phyloP scores from a whole-genome alignment of 768 basidiomycete species.

The Rhizopogon sp. region DNA sequence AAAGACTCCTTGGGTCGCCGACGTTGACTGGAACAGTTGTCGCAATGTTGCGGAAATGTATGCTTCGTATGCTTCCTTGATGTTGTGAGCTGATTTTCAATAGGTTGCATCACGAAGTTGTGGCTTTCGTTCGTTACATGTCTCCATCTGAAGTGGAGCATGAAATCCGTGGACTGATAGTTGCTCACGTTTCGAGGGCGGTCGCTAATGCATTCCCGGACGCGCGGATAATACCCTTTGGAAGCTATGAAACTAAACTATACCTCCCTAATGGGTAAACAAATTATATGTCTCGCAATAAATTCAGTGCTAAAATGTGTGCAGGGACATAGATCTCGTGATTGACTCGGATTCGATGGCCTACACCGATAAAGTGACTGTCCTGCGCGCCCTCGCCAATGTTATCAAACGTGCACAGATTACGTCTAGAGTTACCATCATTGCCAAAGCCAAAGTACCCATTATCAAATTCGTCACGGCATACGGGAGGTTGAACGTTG shows the following conservation, averaged over 20 bases:
- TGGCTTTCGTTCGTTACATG: conserved; percentile 82
- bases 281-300: neutral
- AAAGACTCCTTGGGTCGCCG: conserved; percentile 63
- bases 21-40: conserved; percentile 70
- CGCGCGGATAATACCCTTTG: conserved; percentile 81
- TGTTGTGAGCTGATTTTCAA: conserved; percentile 5
- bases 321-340: conserved; percentile 93
- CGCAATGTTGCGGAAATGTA: conserved; percentile 82
- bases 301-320: conserved; percentile 12
- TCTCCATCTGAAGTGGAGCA: conserved; percentile 84
- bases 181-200: conserved; percentile 63
- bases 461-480: conserved; percentile 92
- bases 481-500: conserved; percentile 80
- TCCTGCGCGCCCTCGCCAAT: conserved; percentile 74
- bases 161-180: conserved; percentile 71
- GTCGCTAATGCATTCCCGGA: conserved; percentile 69
- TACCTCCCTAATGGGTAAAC: conserved; percentile 90
- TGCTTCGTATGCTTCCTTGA: conserved; percentile 24
- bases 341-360: conserved; percentile 77
- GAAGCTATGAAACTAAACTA: conserved; percentile 88
- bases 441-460: conserved; percentile 91
- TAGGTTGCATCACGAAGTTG: conserved; percentile 85
- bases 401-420: conserved; percentile 71
- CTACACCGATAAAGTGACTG: conserved; percentile 58
- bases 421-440: conserved; percentile 78